phyloP scores from a whole-genome alignment of 441 rosid genomes.

The Erodium moschatum region DNA sequence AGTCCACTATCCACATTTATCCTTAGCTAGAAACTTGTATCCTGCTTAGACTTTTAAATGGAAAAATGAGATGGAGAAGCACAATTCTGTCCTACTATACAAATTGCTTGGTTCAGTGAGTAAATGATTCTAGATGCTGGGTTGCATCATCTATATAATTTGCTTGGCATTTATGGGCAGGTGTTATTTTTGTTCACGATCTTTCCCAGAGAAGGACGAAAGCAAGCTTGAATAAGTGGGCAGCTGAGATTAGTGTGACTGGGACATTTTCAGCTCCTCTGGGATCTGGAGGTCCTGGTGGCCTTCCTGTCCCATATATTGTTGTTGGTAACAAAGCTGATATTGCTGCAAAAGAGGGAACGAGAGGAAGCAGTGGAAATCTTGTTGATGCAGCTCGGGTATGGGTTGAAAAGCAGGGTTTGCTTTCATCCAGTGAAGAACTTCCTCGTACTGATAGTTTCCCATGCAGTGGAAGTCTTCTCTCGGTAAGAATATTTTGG shows the following conservation, averaged over 20 bases:
- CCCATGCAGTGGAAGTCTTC: conserved; percentile 74
- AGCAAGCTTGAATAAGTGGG: conserved; percentile 92
- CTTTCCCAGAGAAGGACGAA: conserved; percentile 94
- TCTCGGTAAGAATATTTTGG: conserved; percentile 47
- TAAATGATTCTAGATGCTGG: neutral
- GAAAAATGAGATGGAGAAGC: conserved; percentile 3
- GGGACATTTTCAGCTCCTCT: conserved; percentile 97
- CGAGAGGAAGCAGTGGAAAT: conserved; percentile 91
- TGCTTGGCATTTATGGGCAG: conserved; percentile 30
- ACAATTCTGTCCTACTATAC: neutral
- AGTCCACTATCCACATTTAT: neutral
- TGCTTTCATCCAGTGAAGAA: conserved; percentile 80
- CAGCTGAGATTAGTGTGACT: conserved; percentile 67
- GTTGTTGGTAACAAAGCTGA: conserved; percentile 94
- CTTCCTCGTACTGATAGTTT: conserved; percentile 92
- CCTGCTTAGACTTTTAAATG: neutral
- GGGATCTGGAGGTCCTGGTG: conserved; percentile 78
- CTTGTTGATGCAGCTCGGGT: conserved; percentile 96
- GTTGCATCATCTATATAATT: neutral
- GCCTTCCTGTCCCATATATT: conserved; percentile 91
- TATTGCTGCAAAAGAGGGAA: conserved; percentile 78
- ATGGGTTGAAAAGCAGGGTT: conserved; percentile 99
- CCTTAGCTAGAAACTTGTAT: conserved; percentile 2
- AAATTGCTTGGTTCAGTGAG: conserved; percentile 1
- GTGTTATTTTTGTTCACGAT: conserved; percentile 94